phyloP scores from a whole-genome alignment of 768 basidiomycete genomes.

The Pleurotus tuber-regium region DNA sequence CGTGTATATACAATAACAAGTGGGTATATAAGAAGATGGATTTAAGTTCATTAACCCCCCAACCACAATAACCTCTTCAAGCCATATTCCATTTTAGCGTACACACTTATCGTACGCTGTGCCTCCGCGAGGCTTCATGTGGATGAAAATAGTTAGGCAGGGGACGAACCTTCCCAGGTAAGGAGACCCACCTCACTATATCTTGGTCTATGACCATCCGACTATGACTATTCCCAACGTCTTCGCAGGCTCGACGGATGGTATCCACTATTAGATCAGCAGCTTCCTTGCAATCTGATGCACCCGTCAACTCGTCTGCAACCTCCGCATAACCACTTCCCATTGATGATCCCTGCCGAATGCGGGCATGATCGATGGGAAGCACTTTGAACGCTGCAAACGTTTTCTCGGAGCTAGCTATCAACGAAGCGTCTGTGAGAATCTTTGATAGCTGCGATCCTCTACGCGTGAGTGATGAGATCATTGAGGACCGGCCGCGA shows the following conservation, averaged over 20 bases:
- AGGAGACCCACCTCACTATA: conserved; percentile 67
- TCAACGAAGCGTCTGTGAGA: conserved; percentile 29
- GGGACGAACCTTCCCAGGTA: conserved; percentile 8
- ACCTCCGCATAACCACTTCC: conserved; percentile 48
- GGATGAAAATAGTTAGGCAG: conserved; percentile 10
- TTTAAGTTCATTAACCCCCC: conserved; percentile 47
- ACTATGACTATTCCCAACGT: conserved; percentile 47
- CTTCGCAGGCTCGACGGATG: conserved; percentile 65
- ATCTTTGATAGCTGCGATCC: conserved; percentile 33
- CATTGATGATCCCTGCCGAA: conserved; percentile 44
- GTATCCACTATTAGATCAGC: conserved; percentile 72
- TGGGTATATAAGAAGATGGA: conserved; percentile 2
- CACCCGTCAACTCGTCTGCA: conserved; percentile 59
- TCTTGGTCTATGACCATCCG: conserved; percentile 63
- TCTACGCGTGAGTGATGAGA: conserved; percentile 16
- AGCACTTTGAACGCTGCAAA: conserved; percentile 81
- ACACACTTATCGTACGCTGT: conserved; percentile 78
- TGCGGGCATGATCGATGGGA: conserved; percentile 63
- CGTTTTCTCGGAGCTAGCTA: conserved; percentile 32
- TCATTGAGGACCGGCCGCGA: conserved; percentile 3
- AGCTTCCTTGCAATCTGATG: conserved; percentile 72
- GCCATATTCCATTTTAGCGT: conserved; percentile 92
- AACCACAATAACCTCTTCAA: conserved; percentile 90
- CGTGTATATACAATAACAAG: conserved; percentile 5
- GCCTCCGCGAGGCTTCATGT: conserved; percentile 71